These are phyloP conservation scores for Geotrichum australiense DNA, from an alignment of 1,139 yeast species.

Conservation along the genomic window DNA sequence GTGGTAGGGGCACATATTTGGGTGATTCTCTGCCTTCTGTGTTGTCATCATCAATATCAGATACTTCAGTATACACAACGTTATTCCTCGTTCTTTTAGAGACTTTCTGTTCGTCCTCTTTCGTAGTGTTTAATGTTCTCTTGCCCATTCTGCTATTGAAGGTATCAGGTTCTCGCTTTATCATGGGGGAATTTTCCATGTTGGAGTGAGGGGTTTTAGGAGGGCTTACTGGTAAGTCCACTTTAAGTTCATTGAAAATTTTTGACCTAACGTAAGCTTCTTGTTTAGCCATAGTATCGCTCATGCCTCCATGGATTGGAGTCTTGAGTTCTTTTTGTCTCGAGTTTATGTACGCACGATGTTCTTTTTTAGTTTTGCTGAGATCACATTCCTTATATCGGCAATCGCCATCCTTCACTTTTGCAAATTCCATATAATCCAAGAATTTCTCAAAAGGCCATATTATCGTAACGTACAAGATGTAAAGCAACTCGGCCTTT, in stretches of 20 bases:
- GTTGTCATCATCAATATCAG: constrained; percentile 8
- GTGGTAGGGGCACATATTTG: too few relatives aligned
- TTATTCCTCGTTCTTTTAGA: constrained; percentile 1
- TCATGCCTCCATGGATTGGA: not conserved
- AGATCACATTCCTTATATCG: constrained; percentile 11
- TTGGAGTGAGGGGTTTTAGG: constrained; percentile 11
- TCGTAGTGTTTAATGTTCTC: not conserved
- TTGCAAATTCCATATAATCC: constrained; percentile 14
- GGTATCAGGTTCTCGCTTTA: constrained; percentile 1
- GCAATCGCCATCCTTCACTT: constrained; percentile 14
- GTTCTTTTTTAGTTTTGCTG: constrained; percentile 5
- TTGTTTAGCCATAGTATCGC: too few relatives aligned
- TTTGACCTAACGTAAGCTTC: too few relatives aligned
- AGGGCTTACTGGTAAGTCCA: constrained; percentile 11
- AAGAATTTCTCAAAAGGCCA: constrained; percentile 32
- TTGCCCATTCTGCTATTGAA: too few relatives aligned
- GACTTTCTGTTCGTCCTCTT: not conserved
- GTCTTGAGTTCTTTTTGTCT: not conserved
- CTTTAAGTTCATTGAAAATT: not conserved
- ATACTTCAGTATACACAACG: constrained; percentile 4
- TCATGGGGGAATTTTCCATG: not conserved
- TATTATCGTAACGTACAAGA: constrained; percentile 18
- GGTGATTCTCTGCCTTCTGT: constrained; percentile 16
- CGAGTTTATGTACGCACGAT: not conserved
- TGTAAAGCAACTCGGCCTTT: constrained; percentile 1